These are phyloP conservation scores for Pouteria glomerata DNA, from an alignment of 148 eudicot genomes.

Conservation along the genomic window DNA sequence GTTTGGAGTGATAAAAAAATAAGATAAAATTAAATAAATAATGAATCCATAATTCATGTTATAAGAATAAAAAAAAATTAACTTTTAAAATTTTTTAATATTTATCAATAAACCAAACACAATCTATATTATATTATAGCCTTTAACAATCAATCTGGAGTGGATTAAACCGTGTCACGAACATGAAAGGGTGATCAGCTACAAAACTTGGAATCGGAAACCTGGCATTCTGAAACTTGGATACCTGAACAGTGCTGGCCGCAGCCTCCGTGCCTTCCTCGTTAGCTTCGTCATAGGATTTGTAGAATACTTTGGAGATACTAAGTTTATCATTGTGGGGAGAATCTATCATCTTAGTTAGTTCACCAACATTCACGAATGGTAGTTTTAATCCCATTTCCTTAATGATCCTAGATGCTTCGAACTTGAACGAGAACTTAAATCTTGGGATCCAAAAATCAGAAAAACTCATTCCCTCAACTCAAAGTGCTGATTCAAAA, in stretches of 20 bases:
- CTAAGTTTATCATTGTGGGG: neutral
- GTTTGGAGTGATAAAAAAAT: too few species aligned
- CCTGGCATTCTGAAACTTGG: neutral
- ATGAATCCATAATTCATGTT: too few species aligned
- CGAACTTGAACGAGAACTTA: conserved; percentile 12
- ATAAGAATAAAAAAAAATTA: too few species aligned
- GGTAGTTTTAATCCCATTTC: conserved; percentile 11
- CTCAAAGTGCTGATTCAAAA: conserved; percentile 6
- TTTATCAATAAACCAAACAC: too few species aligned
- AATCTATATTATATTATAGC: too few species aligned
- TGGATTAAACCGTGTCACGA: conserved; percentile 6
- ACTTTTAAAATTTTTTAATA: too few species aligned
- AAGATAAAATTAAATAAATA: too few species aligned
- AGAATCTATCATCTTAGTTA: conserved; percentile 7
- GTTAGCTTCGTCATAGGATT: conserved; percentile 6
- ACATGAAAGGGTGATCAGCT: conserved; percentile 14
- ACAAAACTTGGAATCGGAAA: neutral
- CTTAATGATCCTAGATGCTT: conserved; percentile 8
- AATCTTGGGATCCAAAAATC: neutral
- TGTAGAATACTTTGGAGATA: conserved; percentile 1
- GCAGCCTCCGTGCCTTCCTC: conserved; percentile 10
- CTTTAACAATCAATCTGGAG: too few species aligned
- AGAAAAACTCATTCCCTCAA: neutral
- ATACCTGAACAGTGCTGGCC: too few species aligned
- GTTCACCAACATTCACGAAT: conserved; percentile 2